Evolutionary conservation across 2,329 filamentous ascomycete genomes (phyloP), one percentile per base, ranked within the genome.

Genomic region (Penicillium sp.): DNA sequence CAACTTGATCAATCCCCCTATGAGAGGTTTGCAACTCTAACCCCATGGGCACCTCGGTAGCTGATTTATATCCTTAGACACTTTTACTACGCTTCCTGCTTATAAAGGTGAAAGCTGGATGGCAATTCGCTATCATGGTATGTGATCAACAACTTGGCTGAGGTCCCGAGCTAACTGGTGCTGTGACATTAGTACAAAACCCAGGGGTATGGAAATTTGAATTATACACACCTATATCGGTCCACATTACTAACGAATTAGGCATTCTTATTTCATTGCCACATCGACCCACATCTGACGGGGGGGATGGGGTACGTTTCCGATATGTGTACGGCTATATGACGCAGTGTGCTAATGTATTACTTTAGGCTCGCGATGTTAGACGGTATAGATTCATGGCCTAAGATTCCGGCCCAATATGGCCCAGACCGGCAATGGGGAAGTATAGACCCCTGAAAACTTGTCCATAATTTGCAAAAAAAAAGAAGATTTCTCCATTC

Each of bases 231-330:
- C 10, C n/a, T 23, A 21, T 11, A 13, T 14, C 19, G 19, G 19
- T 13, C 19, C 10, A 23, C 19, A 14, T 21, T 4, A 42, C 39
- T 42, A 42, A 42, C 39, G 0, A 13, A 13, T 5, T 6, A 42
- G 0, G 74, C 79, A 1, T 83, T 75, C 54, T 68, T 83, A 54
- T 57, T 84, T 33, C 81, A 83, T 64, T 83, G 81, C 52, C 80
- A 83, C 64, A 74, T 82, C 19, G 73, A 82, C 64, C 75, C 71
- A 16, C 81, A 83, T 70, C 62, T 81, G 37, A 70, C 67, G 23
- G 78, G 79, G 0, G 80, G 80, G 0, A 82, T 83, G 80, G 75
- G 19, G 39, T 42, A 23, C 2, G 39, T 23, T 4, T 11, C 16
- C 4, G 10, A 42, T 23, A 10, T 19, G 35, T 13, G 5, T 14